Conservation (phyloP, 2,329 filamentous ascomycete genomes). For the Pestalotiopsis sp. region DNA sequence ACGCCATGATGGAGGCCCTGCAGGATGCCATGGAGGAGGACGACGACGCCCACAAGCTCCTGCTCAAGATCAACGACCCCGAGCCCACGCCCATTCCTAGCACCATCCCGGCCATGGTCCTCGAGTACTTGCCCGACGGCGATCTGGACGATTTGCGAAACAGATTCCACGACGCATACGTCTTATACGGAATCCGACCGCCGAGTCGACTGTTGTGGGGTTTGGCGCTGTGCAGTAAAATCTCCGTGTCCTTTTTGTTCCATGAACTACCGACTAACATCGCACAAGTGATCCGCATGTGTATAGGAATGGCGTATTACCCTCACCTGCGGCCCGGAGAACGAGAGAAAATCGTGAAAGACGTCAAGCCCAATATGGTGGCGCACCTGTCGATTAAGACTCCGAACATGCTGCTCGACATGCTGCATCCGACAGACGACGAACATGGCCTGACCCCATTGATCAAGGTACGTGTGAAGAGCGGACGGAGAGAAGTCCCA, state of each 20-base stretch:
- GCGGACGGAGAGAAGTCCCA: not conserved
- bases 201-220: not conserved
- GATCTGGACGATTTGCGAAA: not conserved
- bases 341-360: not conserved
- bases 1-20: not conserved
- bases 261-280: not conserved
- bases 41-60: not conserved
- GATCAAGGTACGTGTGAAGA: not conserved
- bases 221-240: not conserved
- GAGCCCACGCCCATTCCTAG: no score
- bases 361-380: not conserved
- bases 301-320: slow-evolving; percentile 3
- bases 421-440: not conserved
- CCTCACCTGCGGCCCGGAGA: not conserved
- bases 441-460: not conserved
- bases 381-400: not conserved
- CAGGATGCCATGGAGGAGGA: not conserved
- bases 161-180: not conserved
- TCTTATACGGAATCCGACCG: not conserved
- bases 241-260: not conserved
- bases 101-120: not conserved
- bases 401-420: not conserved
- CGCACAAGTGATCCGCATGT: not conserved
- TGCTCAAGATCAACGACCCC: not conserved
- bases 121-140: not conserved